Evolutionary conservation across 1,139 yeast species (phyloP).

Genomic region (Protomyces macrosporus): DNA sequence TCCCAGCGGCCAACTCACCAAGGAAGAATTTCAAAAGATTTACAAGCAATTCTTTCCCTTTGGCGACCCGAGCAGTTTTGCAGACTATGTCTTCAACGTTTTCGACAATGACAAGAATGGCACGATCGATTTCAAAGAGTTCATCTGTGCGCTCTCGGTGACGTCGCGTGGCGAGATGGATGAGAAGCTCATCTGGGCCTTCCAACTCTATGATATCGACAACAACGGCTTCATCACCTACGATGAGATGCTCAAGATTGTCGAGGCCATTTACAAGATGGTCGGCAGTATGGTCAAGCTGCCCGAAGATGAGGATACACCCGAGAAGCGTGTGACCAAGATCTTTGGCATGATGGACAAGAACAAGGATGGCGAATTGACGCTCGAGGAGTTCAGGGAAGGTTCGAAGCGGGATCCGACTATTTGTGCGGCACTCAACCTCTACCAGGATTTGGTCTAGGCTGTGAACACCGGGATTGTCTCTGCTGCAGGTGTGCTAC

Average conservation of each 20-base stretch:
- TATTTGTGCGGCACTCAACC: conserved; percentile 27
- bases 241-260: conserved; percentile 72
- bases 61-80: conserved; percentile 92
- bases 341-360: conserved; percentile 70
- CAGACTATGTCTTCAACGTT: conserved; percentile 79
- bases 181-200: conserved; percentile 77
- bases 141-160: conserved; percentile 78
- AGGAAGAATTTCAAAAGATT: conserved; percentile 82
- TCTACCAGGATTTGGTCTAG: conserved; percentile 42
- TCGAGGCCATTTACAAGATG: conserved; percentile 86
- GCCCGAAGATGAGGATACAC: conserved; percentile 89
- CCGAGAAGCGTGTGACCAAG: conserved; percentile 78
- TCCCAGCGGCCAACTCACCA: conserved; percentile 81
- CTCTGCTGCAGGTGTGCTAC: too few relatives aligned
- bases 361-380: conserved; percentile 61
- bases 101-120: conserved; percentile 82
- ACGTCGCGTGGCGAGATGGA: conserved; percentile 84
- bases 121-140: conserved; percentile 84
- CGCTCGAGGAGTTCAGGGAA: conserved; percentile 74
- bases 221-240: conserved; percentile 69
- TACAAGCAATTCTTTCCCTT: conserved; percentile 97
- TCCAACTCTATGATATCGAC: conserved; percentile 77
- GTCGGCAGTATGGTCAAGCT: conserved; percentile 90
- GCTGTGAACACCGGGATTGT: not conserved
- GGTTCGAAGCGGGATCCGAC: conserved; percentile 54